A percentile compares a stretch with the other conserved stretches of the same genome.
These are phyloP conservation scores for Scheffersomyces stambukii DNA, from an alignment of 1,139 yeast genomes.

Conservation along the genomic window DNA sequence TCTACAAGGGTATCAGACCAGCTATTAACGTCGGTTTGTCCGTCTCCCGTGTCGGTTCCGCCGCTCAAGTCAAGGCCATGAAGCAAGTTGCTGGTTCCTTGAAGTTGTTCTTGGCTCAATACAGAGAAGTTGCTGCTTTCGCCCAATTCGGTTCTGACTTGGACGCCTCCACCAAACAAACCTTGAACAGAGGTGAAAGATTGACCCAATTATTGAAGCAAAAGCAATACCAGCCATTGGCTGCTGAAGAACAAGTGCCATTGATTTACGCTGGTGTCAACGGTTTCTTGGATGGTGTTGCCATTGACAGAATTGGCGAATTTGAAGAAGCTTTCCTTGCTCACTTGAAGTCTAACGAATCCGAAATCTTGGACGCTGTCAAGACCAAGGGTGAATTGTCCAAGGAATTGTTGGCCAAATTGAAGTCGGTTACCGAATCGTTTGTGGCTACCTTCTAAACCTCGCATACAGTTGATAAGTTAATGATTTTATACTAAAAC, in stretches of 20 bases:
- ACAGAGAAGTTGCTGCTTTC: constrained; percentile 99
- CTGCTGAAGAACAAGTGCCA: constrained; percentile 99
- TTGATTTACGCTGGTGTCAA: constrained; percentile 98
- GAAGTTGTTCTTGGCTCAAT: constrained; percentile 99
- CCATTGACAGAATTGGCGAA: constrained; percentile 82
- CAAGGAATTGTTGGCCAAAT: constrained; percentile 79
- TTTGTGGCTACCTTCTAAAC: constrained; percentile 79
- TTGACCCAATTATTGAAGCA: constrained; percentile 98
- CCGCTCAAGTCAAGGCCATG: constrained; percentile 99
- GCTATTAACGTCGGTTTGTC: constrained; percentile 99
- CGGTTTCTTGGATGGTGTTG: constrained; percentile 92
- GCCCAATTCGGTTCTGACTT: constrained; percentile 99
- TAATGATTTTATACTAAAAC: neutral
- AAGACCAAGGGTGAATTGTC: constrained; percentile 88
- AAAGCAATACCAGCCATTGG: constrained; percentile 93
- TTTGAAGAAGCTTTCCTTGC: constrained; percentile 92
- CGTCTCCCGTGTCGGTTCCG: constrained; percentile 99
- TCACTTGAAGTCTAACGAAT: constrained; percentile 85
- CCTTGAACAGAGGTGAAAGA: constrained; percentile 99
- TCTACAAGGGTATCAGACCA: constrained; percentile 99
- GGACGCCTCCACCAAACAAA: constrained; percentile 99
- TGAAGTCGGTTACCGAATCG: constrained; percentile 87
- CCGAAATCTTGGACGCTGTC: constrained; percentile 78
- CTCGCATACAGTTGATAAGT: neutral
- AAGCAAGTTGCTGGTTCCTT: constrained; percentile 99